A percentile compares a stretch with the other conserved stretches of the same genome.
These are phyloP conservation scores for Penicillium salamii DNA, from an alignment of 495 filamentous ascomycete genomes.

Conservation along the genomic window DNA sequence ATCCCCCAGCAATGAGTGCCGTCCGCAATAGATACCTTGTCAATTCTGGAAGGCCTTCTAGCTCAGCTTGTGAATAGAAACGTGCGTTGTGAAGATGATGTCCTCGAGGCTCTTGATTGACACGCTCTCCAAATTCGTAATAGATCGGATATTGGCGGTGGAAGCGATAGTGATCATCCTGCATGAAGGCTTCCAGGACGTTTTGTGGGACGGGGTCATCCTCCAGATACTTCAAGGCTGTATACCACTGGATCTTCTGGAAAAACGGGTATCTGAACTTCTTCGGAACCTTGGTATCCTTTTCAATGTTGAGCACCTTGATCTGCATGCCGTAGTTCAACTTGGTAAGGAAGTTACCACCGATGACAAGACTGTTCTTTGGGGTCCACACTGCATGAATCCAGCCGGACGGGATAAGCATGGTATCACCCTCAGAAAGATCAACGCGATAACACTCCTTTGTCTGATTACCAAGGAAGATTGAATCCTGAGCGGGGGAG, in stretches of 20 bases:
- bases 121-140: conserved; percentile 55
- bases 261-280: conserved; percentile 74
- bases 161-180: conserved; percentile 53
- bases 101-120: conserved; percentile 44
- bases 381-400: conserved; percentile 82
- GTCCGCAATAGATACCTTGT: conserved; percentile 65
- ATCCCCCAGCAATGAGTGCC: conserved; percentile 63
- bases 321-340: conserved; percentile 73
- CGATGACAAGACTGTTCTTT: conserved; percentile 71
- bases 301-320: conserved; percentile 67
- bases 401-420: conserved; percentile 78
- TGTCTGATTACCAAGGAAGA: conserved; percentile 64
- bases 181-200: conserved; percentile 54
- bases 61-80: conserved; percentile 66
- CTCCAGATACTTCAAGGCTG: conserved; percentile 62
- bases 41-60: conserved; percentile 65
- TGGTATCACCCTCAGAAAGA: conserved; percentile 69
- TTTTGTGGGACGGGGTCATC: conserved; percentile 61
- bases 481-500: conserved; percentile 68
- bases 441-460: conserved; percentile 75
- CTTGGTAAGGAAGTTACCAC: conserved; percentile 72
- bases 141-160: conserved; percentile 54
- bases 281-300: conserved; percentile 64
- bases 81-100: conserved; percentile 54
- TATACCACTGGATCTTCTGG: conserved; percentile 74